Evolutionary conservation across 176 grass and related monocot genomes (phyloP).

Genomic region (Leersia perrieri): DNA sequence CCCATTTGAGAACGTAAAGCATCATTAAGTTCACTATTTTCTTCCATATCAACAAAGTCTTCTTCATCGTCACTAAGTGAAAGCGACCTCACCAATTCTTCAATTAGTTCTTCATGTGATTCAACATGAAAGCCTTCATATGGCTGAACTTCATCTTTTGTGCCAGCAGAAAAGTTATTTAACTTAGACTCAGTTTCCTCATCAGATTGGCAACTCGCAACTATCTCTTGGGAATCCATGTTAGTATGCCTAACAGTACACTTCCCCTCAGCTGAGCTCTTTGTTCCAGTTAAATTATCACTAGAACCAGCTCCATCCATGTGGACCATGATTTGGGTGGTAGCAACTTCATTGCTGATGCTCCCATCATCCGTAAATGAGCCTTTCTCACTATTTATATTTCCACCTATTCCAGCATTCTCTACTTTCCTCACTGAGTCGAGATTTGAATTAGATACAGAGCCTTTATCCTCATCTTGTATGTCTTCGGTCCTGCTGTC

Average conservation of each 20-base stretch:
- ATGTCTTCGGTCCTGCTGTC: neutral
- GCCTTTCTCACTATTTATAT: neutral
- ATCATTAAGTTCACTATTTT: constrained; percentile 36
- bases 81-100: constrained; percentile 54
- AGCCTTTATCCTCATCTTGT: neutral
- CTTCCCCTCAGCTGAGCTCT: neutral
- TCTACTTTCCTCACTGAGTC: neutral
- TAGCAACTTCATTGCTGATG: neutral
- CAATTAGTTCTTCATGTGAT: constrained; percentile 50
- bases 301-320: neutral
- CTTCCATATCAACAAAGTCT: constrained; percentile 29
- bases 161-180: too few relatives aligned
- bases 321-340: neutral
- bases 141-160: neutral
- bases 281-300: neutral
- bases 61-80: constrained; percentile 51
- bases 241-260: neutral
- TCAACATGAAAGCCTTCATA: constrained; percentile 26
- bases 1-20: constrained; percentile 42
- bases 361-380: too few relatives aligned
- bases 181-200: constrained; percentile 1
- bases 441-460: neutral
- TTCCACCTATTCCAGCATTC: neutral
- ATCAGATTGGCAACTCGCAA: neutral
- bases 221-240: neutral